Evolutionary conservation across 345 rosid genomes (phyloP), one percentile per base, ranked within the genome.

Genomic region (Leavenworthia alabamica): DNA sequence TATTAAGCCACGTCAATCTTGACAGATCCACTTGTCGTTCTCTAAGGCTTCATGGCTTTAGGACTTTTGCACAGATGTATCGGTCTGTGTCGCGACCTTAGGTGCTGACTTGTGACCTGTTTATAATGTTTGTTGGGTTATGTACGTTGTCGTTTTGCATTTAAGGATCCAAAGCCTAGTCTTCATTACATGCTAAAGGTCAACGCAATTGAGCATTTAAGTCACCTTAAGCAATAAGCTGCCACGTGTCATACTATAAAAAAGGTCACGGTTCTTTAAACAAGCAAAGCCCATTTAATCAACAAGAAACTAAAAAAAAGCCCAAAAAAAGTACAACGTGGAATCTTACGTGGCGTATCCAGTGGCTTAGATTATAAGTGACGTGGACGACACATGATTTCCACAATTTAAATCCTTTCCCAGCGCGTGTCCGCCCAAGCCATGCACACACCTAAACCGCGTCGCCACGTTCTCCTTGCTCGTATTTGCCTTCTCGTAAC

Each of bases 381-480:
- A 64, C 66, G 6, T 33, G 61, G 61, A 47, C 0, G 47, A n/a
- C 65, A 71, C 66, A 45, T n/a, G 70, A 2, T 19, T 35, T 4
- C 8, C 41, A 8, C 66, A 32, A 33, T 19, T 19, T 22, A 39
- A 55, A 47, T 7, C 7, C 5, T 0, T 0, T 8, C 8, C 3
- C 10, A 20, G 55, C 81, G 76, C 45, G 85, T 72, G 85, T 8
- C 61, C 24, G 64, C 79, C 17, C 23, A 29, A 50, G 67, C 49
- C 2, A 44, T 69, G 55, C 85, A 71, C 74, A 77, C 80, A 73
- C 31, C 47, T 23, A 31, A 52, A 74, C 70, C 75, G 77, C 78
- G 85, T 57, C 42, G 48, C 64, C 81, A 68, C 82, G 82, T 78
- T 79, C 55, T 46, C 28, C 14, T 9, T 2, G 3, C 1, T 2